These are phyloP conservation scores for Saxophila tyrrhenica DNA, from an alignment of 495 filamentous ascomycete genomes.

Conservation along the genomic window DNA sequence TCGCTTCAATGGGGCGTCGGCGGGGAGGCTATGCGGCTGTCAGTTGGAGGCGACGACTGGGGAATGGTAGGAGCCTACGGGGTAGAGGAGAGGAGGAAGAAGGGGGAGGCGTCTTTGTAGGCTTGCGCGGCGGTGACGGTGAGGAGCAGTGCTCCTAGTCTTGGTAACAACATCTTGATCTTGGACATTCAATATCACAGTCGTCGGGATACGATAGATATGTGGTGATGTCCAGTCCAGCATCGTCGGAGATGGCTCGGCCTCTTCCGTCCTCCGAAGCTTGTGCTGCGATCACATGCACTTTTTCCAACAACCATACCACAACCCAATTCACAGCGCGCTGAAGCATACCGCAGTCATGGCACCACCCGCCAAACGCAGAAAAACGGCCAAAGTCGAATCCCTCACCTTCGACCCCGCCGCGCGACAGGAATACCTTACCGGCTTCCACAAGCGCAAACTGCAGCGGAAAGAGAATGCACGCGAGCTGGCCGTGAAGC, in stretches of 20 bases:
- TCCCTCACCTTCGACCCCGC: constrained; percentile 74
- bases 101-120: constrained; percentile 76
- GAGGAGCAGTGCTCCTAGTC: constrained; percentile 42
- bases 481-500: constrained; percentile 61
- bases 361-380: constrained; percentile 47
- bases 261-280: not conserved
- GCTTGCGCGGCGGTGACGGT: constrained; percentile 50
- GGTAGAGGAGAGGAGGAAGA: constrained; percentile 70
- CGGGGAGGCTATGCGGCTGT: constrained; percentile 1
- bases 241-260: not conserved
- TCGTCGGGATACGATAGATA: too few relatives aligned
- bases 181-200: not conserved
- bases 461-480: constrained; percentile 69
- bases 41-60: not conserved
- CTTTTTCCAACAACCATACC: not conserved
- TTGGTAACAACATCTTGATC: constrained; percentile 14
- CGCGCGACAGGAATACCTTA: constrained; percentile 73
- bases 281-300: not conserved
- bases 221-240: not conserved
- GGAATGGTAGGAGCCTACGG: constrained; percentile 41
- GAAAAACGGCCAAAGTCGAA: constrained; percentile 42
- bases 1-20: constrained; percentile 1
- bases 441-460: constrained; percentile 95
- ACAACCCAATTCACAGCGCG: too few relatives aligned
- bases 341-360: not conserved